These are phyloP conservation scores for Coemansia erecta DNA, from an alignment of 192 early-diverging fungal genomes.

Conservation along the genomic window DNA sequence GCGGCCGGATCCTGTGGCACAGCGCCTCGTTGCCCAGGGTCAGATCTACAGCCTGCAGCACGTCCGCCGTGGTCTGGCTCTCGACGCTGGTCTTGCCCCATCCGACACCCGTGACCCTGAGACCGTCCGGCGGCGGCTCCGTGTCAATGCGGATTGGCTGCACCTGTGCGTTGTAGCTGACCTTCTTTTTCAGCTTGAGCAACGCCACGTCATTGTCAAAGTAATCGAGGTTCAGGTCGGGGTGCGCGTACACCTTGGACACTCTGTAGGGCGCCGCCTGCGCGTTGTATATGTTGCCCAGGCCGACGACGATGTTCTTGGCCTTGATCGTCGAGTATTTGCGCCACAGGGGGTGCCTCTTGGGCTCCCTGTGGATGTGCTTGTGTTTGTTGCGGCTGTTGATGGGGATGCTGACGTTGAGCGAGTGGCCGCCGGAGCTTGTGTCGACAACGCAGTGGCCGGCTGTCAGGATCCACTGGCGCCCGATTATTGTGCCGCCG, in stretches of 20 bases:
- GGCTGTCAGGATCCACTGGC: constrained; percentile 51
- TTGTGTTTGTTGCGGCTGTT: neutral
- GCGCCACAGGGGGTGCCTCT: neutral
- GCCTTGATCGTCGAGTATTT: constrained; percentile 18
- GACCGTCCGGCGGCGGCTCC: constrained; percentile 13
- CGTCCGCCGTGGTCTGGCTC: constrained; percentile 17
- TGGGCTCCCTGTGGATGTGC: neutral
- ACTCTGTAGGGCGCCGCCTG: constrained; percentile 11
- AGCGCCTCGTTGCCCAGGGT: constrained; percentile 23
- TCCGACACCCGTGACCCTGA: constrained; percentile 41
- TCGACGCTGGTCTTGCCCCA: constrained; percentile 47
- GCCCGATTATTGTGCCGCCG: constrained; percentile 42
- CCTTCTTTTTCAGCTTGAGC: constrained; percentile 42
- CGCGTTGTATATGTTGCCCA: constrained; percentile 27
- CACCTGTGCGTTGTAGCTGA: constrained; percentile 21
- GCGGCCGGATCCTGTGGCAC: constrained; percentile 19
- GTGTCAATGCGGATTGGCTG: constrained; percentile 49
- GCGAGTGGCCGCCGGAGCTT: constrained; percentile 13
- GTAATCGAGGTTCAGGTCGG: constrained; percentile 38
- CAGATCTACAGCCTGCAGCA: constrained; percentile 36
- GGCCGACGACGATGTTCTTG: constrained; percentile 30
- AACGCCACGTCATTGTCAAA: constrained; percentile 55
- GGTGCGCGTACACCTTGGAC: constrained; percentile 34
- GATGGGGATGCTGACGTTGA: constrained; percentile 17
- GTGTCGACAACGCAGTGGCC: constrained; percentile 51